Evolutionary conservation across 495 filamentous ascomycete genomes (phyloP).

Genomic region (Neurospora sp.): DNA sequence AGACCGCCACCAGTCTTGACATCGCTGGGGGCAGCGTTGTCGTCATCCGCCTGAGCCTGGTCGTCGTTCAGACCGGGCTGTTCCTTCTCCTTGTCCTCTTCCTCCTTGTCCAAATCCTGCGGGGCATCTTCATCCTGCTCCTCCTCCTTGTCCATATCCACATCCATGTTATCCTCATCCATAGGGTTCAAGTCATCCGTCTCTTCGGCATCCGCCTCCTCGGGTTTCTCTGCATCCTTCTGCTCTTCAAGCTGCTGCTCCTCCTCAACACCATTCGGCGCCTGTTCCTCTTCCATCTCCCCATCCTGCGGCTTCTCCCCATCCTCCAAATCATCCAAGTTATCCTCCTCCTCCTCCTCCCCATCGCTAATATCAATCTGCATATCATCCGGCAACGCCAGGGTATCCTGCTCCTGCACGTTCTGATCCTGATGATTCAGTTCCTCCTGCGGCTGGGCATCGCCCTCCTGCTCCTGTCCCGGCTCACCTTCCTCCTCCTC

Average conservation of each 20-base stretch:
- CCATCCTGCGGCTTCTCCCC: constrained; percentile 19
- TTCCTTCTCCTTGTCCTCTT: constrained; percentile 20
- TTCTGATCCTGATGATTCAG: constrained; percentile 55
- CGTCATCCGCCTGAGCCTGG: constrained; percentile 43
- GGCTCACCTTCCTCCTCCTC: constrained; percentile 52
- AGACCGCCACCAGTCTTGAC: constrained; percentile 46
- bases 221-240: constrained; percentile 38
- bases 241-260: constrained; percentile 17
- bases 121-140: constrained; percentile 21
- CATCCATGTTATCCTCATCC: constrained; percentile 30
- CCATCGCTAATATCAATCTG: constrained; percentile 54
- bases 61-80: constrained; percentile 31
- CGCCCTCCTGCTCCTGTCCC: constrained; percentile 66
- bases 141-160: constrained; percentile 22
- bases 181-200: constrained; percentile 23
- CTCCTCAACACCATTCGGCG: constrained; percentile 12
- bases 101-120: constrained; percentile 19
- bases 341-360: constrained; percentile 38
- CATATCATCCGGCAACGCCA: constrained; percentile 62
- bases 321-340: constrained; percentile 44
- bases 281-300: constrained; percentile 14
- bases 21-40: constrained; percentile 61
- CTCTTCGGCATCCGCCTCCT: constrained; percentile 19
- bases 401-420: constrained; percentile 49
- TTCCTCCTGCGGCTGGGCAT: constrained; percentile 59